Evolutionary conservation across 371 early-diverging fungal genomes (phyloP), one percentile per base, ranked within the genome.

Genomic region (Synchytrium microbalum): DNA sequence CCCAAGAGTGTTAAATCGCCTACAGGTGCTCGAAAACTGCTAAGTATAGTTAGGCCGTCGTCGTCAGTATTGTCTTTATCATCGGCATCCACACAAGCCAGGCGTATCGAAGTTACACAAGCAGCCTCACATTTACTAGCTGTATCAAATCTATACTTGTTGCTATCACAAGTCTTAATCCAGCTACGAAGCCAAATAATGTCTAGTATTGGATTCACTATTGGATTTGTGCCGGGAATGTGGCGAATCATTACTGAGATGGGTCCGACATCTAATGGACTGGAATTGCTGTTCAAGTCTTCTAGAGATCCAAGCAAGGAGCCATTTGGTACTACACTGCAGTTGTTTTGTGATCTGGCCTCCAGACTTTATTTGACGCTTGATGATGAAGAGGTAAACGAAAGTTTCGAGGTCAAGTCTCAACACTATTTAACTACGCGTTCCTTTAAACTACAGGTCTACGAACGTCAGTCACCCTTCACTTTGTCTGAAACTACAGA

Each of bases 161-260:
- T 65, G 0, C 65, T 86, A 8, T 73, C 70, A 27, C 61, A 63
- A 1, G 61, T 80, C 1, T 76, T 88, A 25, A 72, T 74, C 14
- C 64, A 67, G 5, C 81, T 81, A 56, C 67, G 75, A 55, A 77
- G 71, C n/a, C 77, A 72, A 26, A 85, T 88, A 23, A 62, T 84
- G 33, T 81, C 76, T 46, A 76, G 75, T 0, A 74, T 88, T 23
- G 80, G 83, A 28, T 88, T 86, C 67, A 77, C 83, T 5, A 72
- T 82, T 2, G 58, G 72, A 1, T 66, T 88, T 8, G 67, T 88
- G 64, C 73, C 84, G n/a, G 73, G 76, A 14, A 74, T 88, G 10
- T 87, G 88, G 87, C 66, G 74, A 27, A 64, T 84, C 27, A 80
- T 88, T 80, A 76, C 77, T 27, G 68, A 72, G 1, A 77, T 85